Evolutionary conservation across 1,284 basidiomycete species (phyloP).

Genomic region (Microbotryum saponariae): DNA sequence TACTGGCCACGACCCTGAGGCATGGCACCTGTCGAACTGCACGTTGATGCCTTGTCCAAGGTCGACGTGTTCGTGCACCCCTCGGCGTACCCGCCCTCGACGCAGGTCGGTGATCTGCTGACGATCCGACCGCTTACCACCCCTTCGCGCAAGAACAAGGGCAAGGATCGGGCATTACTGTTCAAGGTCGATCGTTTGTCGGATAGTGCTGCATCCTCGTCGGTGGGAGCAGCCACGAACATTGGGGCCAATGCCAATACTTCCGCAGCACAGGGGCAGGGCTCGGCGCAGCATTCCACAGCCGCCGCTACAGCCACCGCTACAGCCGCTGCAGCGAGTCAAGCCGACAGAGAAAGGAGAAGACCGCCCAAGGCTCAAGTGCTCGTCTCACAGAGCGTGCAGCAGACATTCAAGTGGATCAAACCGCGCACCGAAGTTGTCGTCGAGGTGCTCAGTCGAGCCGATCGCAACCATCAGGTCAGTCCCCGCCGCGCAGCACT

Average conservation of each 20-base stretch:
- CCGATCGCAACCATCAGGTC: no score
- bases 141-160: slow-evolving; percentile 18
- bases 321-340: no score
- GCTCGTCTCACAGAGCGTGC: slow-evolving; percentile 16
- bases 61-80: slow-evolving; percentile 16
- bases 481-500: not conserved
- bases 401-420: slow-evolving; percentile 21
- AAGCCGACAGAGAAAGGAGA: not conserved
- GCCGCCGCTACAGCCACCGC: no score
- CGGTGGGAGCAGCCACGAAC: not conserved
- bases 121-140: slow-evolving; percentile 17
- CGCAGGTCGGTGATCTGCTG: slow-evolving; percentile 21
- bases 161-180: slow-evolving; percentile 17
- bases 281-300: no score
- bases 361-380: slow-evolving; percentile 15
- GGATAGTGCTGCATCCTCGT: not conserved
- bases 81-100: slow-evolving; percentile 6
- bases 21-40: slow-evolving; percentile 9
- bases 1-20: not conserved
- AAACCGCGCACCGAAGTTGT: slow-evolving; percentile 19
- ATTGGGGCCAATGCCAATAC: not conserved
- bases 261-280: not conserved
- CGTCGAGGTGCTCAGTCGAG: slow-evolving; percentile 1
- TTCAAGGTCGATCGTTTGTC: slow-evolving; percentile 17
- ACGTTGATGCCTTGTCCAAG: slow-evolving; percentile 16